Percentiles rank a stretch among this genome's conserved stretches.
Conservation (phyloP, 345 rosid species). For the Crucihimalaya himalaica region DNA sequence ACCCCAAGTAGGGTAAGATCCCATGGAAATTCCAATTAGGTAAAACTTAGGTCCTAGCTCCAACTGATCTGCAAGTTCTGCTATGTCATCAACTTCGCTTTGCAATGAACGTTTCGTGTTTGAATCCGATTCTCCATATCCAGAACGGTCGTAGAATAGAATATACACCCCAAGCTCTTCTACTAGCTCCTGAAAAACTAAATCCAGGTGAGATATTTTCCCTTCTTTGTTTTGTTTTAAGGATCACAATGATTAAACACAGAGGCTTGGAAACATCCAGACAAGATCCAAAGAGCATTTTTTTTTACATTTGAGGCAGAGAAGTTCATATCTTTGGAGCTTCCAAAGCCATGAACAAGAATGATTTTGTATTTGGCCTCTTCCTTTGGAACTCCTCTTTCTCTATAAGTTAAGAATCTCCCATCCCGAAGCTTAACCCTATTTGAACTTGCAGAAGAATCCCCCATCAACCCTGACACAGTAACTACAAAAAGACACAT, state of each 20-base stretch:
- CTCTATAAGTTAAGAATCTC: constrained; percentile 70
- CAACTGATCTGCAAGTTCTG: constrained; percentile 77
- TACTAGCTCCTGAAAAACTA: constrained; percentile 63
- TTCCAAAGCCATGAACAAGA: constrained; percentile 88
- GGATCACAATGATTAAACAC: not conserved
- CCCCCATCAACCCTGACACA: constrained; percentile 11
- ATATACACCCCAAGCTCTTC: constrained; percentile 70
- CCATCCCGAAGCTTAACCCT: constrained; percentile 79
- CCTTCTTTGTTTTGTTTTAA: not conserved
- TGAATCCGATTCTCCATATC: constrained; percentile 84
- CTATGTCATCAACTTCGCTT: constrained; percentile 75
- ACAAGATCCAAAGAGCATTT: not conserved
- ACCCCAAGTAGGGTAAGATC: constrained; percentile 85
- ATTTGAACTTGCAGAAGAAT: constrained; percentile 2
- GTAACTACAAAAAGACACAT: constrained; percentile 5
- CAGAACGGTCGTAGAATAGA: constrained; percentile 75
- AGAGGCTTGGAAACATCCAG: constrained; percentile 1
- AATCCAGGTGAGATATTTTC: not conserved
- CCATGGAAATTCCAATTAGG: constrained; percentile 85
- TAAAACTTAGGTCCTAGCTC: constrained; percentile 71
- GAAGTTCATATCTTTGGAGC: constrained; percentile 95
- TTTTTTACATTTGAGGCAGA: constrained; percentile 61
- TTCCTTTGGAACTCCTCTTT: constrained; percentile 67
- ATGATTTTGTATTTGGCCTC: constrained; percentile 60
- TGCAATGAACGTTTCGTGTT: constrained; percentile 56